A percentile compares a stretch with the other conserved stretches of the same genome.
Evolutionary conservation across 495 filamentous ascomycete genomes (phyloP).

Genomic region (Penicillium simplicissimum): DNA sequence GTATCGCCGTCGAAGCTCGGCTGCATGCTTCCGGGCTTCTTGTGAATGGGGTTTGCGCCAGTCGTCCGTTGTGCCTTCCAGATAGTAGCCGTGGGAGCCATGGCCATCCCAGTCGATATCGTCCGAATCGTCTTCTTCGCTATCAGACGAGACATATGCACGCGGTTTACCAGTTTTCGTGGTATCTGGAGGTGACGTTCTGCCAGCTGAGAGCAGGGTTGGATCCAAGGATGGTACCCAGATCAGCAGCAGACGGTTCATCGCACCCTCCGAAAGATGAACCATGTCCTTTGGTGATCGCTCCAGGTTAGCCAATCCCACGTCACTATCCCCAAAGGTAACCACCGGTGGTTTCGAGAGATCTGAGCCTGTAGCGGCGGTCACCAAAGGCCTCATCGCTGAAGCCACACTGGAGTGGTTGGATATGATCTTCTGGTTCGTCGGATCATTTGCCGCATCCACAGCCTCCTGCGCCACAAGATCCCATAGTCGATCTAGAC

Average conservation of each 20-base stretch:
- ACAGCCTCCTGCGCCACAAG: slow-evolving; percentile 38
- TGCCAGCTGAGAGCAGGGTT: background rate
- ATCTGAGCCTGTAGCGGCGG: slow-evolving; percentile 19
- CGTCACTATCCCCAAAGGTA: slow-evolving; percentile 36
- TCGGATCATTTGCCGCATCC: slow-evolving; percentile 32
- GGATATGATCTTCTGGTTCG: slow-evolving; percentile 29
- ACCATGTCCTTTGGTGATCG: slow-evolving; percentile 43
- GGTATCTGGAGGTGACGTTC: background rate
- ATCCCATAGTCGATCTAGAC: slow-evolving; percentile 43
- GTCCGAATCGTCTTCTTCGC: slow-evolving; percentile 34
- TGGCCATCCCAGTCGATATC: slow-evolving; percentile 32
- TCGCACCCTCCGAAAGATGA: slow-evolving; percentile 36
- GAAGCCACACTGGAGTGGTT: slow-evolving; percentile 19
- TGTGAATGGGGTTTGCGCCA: slow-evolving; percentile 40
- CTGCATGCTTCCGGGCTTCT: slow-evolving; percentile 29
- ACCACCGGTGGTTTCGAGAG: slow-evolving; percentile 33
- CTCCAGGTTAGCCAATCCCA: slow-evolving; percentile 36
- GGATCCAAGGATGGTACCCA: slow-evolving; percentile 32
- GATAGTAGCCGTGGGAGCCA: slow-evolving; percentile 33
- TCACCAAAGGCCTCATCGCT: slow-evolving; percentile 16
- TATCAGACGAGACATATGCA: slow-evolving; percentile 25
- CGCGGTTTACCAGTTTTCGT: slow-evolving; percentile 11
- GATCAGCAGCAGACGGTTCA: slow-evolving; percentile 37
- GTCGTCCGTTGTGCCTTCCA: slow-evolving; percentile 38
- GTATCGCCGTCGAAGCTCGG: slow-evolving; percentile 29